Percentiles rank a stretch among this genome's conserved stretches.
These are phyloP conservation scores for Penicillium sp. DNA, from an alignment of 2,329 filamentous ascomycete genomes.

Conservation along the genomic window DNA sequence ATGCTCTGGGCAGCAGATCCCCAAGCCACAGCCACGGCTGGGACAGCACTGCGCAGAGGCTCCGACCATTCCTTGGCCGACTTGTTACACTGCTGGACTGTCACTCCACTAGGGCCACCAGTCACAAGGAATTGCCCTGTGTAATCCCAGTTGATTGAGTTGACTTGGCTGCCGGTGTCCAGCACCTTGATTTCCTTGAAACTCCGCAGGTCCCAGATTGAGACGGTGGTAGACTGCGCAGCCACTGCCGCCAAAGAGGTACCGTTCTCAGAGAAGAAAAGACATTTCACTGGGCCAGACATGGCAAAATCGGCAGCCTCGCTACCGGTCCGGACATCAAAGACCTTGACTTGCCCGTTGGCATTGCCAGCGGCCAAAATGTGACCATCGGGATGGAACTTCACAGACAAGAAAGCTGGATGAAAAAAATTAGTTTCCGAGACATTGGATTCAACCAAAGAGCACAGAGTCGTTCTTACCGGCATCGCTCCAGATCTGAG, in stretches of 20 bases:
- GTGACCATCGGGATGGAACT: slow-evolving; percentile 97
- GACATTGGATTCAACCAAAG: neutral
- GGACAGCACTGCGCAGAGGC: slow-evolving; percentile 73
- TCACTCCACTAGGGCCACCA: slow-evolving; percentile 75
- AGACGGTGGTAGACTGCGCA: slow-evolving; percentile 74
- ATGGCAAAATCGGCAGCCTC: slow-evolving; percentile 72
- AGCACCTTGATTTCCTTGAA: slow-evolving; percentile 79
- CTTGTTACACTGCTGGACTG: slow-evolving; percentile 89
- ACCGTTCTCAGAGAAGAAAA: slow-evolving; percentile 94
- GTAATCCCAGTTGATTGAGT: slow-evolving; percentile 86
- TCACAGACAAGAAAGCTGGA: slow-evolving; percentile 70
- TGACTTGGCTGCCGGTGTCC: slow-evolving; percentile 77
- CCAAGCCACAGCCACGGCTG: slow-evolving; percentile 75
- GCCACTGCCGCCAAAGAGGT: slow-evolving; percentile 89
- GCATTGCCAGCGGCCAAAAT: slow-evolving; percentile 82
- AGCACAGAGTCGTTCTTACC: slow-evolving; percentile 56
- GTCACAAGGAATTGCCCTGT: slow-evolving; percentile 89
- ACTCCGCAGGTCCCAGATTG: slow-evolving; percentile 91
- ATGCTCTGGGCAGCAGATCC: slow-evolving; percentile 72
- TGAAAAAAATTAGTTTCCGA: slow-evolving; percentile 20
- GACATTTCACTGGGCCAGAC: slow-evolving; percentile 67
- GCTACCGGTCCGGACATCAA: slow-evolving; percentile 78
- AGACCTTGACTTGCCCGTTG: slow-evolving; percentile 82
- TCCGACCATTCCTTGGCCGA: slow-evolving; percentile 85
- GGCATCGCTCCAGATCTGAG: slow-evolving; percentile 76